These are phyloP conservation scores for Thelephora aurantiotincta DNA, from an alignment of 768 basidiomycete genomes.

Conservation along the genomic window DNA sequence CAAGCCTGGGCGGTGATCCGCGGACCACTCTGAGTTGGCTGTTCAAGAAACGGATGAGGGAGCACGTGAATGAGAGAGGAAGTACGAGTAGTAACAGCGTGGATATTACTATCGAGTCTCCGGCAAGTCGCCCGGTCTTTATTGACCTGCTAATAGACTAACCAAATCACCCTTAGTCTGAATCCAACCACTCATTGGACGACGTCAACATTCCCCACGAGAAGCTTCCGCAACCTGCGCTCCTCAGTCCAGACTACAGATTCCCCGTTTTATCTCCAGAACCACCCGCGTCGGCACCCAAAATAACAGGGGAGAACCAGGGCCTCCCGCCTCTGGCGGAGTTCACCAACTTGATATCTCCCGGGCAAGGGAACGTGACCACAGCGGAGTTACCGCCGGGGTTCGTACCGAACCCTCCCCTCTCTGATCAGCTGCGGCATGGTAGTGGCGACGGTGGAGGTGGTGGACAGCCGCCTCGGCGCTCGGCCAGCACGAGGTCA, in stretches of 20 bases:
- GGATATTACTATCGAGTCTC: not conserved
- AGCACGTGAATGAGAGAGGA: not conserved
- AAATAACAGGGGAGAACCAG: not conserved
- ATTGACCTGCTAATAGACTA: not conserved
- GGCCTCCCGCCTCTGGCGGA: not conserved
- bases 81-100: not conserved
- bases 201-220: no score
- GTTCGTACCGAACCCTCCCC: not conserved
- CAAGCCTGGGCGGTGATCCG: not conserved
- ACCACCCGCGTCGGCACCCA: not conserved
- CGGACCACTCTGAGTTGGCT: not conserved
- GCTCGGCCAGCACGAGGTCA: not conserved
- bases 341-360: not conserved
- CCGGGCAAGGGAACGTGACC: not conserved
- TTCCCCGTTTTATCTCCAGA: not conserved
- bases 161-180: not conserved
- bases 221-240: not conserved
- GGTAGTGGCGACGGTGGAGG: not conserved
- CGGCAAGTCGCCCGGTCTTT: not conserved
- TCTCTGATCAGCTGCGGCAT: not conserved
- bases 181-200: constrained; percentile 6
- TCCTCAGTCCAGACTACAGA: not conserved
- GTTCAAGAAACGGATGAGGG: not conserved
- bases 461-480: not conserved
- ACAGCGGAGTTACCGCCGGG: not conserved